Conservation (phyloP, 1,284 basidiomycete species). For the Irpex lacteus region DNA sequence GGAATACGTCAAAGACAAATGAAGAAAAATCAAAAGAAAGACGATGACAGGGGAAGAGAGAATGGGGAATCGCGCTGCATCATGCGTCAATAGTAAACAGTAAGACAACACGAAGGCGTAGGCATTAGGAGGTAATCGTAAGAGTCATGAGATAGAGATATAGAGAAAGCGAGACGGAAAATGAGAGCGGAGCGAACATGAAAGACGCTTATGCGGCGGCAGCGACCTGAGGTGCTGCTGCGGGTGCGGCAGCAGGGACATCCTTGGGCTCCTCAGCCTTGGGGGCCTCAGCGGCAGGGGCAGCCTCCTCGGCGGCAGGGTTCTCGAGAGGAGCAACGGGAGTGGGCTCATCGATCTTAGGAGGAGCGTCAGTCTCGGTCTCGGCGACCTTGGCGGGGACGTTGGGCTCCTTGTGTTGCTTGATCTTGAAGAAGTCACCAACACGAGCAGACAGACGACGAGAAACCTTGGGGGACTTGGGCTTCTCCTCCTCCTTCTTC, state of each 20-base stretch:
- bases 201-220: constrained; percentile 54
- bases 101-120: constrained; percentile 22
- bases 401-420: constrained; percentile 64
- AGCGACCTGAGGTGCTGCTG: constrained; percentile 38
- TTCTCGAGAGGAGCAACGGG: constrained; percentile 77
- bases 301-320: constrained; percentile 42
- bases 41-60: constrained; percentile 26
- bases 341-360: constrained; percentile 72
- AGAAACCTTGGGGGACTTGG: constrained; percentile 56
- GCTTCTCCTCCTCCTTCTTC: constrained; percentile 45
- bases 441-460: constrained; percentile 79
- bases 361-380: constrained; percentile 74
- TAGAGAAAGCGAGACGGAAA: constrained; percentile 25
- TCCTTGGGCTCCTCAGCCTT: constrained; percentile 36
- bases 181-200: constrained; percentile 15
- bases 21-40: constrained; percentile 25
- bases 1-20: constrained; percentile 23
- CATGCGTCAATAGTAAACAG: constrained; percentile 31
- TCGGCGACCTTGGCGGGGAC: constrained; percentile 83
- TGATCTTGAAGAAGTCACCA: constrained; percentile 76
- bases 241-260: constrained; percentile 25
- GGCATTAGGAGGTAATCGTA: constrained; percentile 48
- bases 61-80: constrained; percentile 27
- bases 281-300: constrained; percentile 33
- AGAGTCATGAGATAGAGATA: constrained; percentile 40